Percentiles rank a stretch among this genome's conserved stretches.
These are phyloP conservation scores for Podospora sp. DNA, from an alignment of 495 filamentous ascomycete species.

Conservation along the genomic window DNA sequence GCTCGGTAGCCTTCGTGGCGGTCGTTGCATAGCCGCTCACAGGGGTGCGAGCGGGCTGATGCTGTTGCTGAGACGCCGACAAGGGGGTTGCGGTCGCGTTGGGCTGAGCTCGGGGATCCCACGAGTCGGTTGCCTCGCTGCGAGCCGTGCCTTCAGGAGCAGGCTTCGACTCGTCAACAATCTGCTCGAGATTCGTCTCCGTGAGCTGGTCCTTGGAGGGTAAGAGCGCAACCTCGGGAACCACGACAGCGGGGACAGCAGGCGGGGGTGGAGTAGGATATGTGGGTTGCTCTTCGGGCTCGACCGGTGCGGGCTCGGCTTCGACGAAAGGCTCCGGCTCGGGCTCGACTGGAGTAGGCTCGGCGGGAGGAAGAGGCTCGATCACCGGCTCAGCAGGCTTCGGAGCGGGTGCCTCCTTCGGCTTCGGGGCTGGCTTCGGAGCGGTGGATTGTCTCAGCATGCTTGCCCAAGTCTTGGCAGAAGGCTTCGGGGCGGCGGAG, in stretches of 20 bases:
- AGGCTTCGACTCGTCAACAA: constrained; percentile 76
- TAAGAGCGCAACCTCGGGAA: constrained; percentile 58
- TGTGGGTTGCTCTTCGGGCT: constrained; percentile 35
- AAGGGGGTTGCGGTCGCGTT: constrained; percentile 57
- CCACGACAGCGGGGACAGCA: constrained; percentile 41
- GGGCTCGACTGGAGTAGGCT: constrained; percentile 35
- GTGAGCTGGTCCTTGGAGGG: constrained; percentile 86
- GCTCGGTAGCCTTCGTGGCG: constrained; percentile 73
- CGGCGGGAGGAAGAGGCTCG: constrained; percentile 43
- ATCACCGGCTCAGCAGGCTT: constrained; percentile 43
- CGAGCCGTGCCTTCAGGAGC: constrained; percentile 78
- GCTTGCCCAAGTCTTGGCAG: constrained; percentile 59
- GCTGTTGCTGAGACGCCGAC: constrained; percentile 58
- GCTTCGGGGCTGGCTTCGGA: constrained; percentile 48
- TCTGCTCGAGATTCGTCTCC: constrained; percentile 85
- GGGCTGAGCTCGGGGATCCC: constrained; percentile 64
- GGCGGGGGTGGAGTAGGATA: constrained; percentile 18
- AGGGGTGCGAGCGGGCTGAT: constrained; percentile 57
- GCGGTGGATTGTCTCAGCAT: constrained; percentile 53
- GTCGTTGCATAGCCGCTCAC: constrained; percentile 70
- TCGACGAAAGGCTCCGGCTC: constrained; percentile 39
- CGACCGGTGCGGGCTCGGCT: constrained; percentile 31
- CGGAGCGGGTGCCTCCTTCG: constrained; percentile 46
- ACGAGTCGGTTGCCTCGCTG: constrained; percentile 85
- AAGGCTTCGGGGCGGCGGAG: constrained; percentile 35